A percentile compares a stretch with the other conserved stretches of the same genome.
These are phyloP conservation scores for Pseudozyma tsukubaensis DNA, from an alignment of 1,284 basidiomycete species.

Conservation along the genomic window DNA sequence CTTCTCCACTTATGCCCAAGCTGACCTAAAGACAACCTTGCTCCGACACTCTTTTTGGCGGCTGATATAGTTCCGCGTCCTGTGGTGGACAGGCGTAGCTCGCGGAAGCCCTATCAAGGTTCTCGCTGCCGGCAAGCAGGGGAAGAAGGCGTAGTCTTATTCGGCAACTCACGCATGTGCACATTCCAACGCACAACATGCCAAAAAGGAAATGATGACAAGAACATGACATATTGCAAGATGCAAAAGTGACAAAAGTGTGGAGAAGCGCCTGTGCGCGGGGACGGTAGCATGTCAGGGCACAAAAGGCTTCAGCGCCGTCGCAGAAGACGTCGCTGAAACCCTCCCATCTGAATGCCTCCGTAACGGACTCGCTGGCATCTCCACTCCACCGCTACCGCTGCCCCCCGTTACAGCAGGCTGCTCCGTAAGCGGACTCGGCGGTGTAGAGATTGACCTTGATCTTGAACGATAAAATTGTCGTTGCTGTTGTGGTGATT, in stretches of 20 bases:
- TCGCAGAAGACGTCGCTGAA: slow-evolving; percentile 1
- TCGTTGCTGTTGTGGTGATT: not conserved
- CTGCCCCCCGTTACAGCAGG: not conserved
- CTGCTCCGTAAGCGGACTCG: slow-evolving; percentile 6
- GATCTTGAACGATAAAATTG: not conserved
- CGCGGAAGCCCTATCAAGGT: slow-evolving; percentile 28
- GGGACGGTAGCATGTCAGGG: no score
- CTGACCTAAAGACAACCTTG: not conserved
- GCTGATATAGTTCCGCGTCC: slow-evolving; percentile 32
- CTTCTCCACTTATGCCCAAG: not conserved
- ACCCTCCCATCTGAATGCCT: slow-evolving; percentile 23
- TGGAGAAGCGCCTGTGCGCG: no score
- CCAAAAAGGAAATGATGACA: not conserved
- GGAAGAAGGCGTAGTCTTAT: slow-evolving; percentile 16
- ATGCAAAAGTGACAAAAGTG: no score
- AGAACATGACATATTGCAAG: no score
- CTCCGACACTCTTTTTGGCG: not conserved
- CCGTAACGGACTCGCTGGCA: slow-evolving; percentile 4
- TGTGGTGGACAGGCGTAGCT: slow-evolving; percentile 50
- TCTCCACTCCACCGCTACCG: not conserved
- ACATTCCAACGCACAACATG: no score
- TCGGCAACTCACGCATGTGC: not conserved
- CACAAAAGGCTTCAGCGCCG: not conserved
- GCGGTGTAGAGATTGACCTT: slow-evolving; percentile 12
- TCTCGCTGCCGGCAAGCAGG: not conserved